Base-by-base conservation (phyloP, 1,139 yeast species). In the Entelexis paramagnoliae region DNA sequence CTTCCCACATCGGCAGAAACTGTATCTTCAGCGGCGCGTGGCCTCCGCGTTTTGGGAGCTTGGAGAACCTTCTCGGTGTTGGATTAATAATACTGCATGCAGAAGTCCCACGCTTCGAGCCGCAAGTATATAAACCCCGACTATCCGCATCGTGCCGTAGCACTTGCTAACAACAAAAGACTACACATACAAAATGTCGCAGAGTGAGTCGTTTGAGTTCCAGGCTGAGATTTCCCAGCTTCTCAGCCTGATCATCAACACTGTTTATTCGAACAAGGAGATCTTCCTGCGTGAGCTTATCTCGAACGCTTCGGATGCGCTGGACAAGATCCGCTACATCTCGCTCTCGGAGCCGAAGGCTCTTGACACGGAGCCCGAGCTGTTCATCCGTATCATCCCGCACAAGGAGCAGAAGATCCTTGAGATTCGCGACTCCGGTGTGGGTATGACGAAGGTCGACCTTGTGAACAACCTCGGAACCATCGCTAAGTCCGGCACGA, bases 141-240 rank as follows among this genome's bases (percentile, higher is more conserved):
- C 24, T 7, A 20, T 26, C 29, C 45, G 28, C 29, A n/a, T 19
- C 26, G 28, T 14, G 22, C 41, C 16, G 22, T 28, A 32, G n/a
- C 42, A 29, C 34, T 19, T 32, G 20, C 19, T 22, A 36, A 26
- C 24, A 19, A 29, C 14, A 49, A 54, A 46, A 48, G 50, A 42
- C 36, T 14, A 42, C 28, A 30, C 22, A 22, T 34, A 14, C 4
- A 61, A 57, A 51, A 64, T 62, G 58, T 57, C 67, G 42, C 68
- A 66, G 60, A 65, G 69, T 50, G 71, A 68, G 61, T 65, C 70
- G 44, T 68, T 63, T 60, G 98, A 91, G 78, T 91, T 91, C 77
- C 96, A 95, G 73, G 99, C 99, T 80, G 99, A 91, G 88, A 93
- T 91, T 74, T 85, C 97, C 83, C 98, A 91, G 95, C 80, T 93